Conservation (phyloP, 2,329 filamentous ascomycete species). For the Aspergillus sojae region DNA sequence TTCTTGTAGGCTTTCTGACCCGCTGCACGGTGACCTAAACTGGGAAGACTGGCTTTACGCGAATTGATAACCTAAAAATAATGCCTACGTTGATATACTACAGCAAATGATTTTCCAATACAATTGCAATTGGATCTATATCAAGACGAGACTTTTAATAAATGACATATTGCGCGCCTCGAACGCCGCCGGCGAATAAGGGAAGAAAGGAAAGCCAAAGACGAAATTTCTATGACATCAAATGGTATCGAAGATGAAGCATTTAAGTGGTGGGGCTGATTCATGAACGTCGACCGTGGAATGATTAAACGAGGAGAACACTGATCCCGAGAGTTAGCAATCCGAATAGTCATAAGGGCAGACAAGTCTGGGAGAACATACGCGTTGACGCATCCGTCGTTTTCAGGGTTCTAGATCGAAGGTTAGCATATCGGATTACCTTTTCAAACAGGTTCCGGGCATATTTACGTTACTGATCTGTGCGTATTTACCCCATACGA, state of each 20-base stretch:
- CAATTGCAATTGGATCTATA: background rate
- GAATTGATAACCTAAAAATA: background rate
- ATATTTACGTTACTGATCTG: constrained; percentile 56
- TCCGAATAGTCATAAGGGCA: background rate
- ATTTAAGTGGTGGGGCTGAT: background rate
- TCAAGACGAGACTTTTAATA: constrained; percentile 6
- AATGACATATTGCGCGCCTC: constrained; percentile 13
- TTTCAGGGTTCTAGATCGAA: constrained; percentile 47
- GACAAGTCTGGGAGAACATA: constrained; percentile 31
- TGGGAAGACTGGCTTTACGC: background rate
- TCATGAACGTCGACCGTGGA: background rate
- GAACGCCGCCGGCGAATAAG: constrained; percentile 18
- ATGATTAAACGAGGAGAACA: constrained; percentile 23
- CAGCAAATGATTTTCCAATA: background rate
- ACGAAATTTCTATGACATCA: constrained; percentile 15
- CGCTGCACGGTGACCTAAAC: no score
- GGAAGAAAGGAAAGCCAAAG: constrained; percentile 3
- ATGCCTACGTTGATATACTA: background rate
- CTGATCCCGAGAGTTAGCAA: constrained; percentile 3
- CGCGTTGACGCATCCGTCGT: constrained; percentile 65
- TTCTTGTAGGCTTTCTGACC: no score
- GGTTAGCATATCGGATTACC: constrained; percentile 11
- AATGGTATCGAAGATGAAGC: constrained; percentile 18
- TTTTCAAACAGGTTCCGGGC: background rate
- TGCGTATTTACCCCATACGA: constrained; percentile 86